These are phyloP conservation scores for Colletotrichum higginsianum DNA, from an alignment of 2,329 filamentous ascomycete species.

Conservation along the genomic window DNA sequence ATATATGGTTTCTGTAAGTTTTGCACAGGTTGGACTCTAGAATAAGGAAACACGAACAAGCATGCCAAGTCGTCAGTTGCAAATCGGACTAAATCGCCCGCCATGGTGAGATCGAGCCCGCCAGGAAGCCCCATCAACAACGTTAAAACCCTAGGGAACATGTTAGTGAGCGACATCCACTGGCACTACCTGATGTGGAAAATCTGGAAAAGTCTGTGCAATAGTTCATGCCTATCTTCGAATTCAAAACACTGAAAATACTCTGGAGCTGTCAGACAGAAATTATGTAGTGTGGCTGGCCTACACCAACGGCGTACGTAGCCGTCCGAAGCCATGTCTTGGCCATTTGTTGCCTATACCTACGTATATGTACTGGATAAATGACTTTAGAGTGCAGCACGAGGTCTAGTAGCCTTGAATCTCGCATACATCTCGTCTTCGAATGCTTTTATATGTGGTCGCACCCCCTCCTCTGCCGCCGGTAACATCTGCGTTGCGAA, in stretches of 20 bases:
- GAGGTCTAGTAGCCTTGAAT: conserved; percentile 11
- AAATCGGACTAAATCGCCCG: background rate
- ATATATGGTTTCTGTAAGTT: too few relatives aligned
- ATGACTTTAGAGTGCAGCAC: background rate
- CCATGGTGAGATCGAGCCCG: too few relatives aligned
- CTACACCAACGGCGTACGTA: too few relatives aligned
- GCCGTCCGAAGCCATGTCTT: too few relatives aligned
- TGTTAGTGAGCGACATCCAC: too few relatives aligned
- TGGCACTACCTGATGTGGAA: too few relatives aligned
- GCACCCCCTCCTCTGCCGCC: conserved; percentile 54
- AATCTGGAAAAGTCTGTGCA: too few relatives aligned
- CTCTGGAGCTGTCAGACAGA: too few relatives aligned
- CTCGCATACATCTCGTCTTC: conserved; percentile 58
- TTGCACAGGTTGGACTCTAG: background rate
- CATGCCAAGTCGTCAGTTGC: background rate
- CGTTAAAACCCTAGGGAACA: background rate
- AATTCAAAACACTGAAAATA: too few relatives aligned
- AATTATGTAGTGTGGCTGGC: too few relatives aligned
- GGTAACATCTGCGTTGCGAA: conserved; percentile 61
- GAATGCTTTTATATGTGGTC: conserved; percentile 53
- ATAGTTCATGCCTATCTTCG: too few relatives aligned
- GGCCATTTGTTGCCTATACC: background rate
- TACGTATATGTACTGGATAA: too few relatives aligned
- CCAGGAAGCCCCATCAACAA: background rate
- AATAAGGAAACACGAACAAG: background rate